Percentiles rank a stretch among this genome's conserved stretches.
These are phyloP conservation scores for Naganishia vishniacii DNA, from an alignment of 768 basidiomycete genomes.

Conservation along the genomic window DNA sequence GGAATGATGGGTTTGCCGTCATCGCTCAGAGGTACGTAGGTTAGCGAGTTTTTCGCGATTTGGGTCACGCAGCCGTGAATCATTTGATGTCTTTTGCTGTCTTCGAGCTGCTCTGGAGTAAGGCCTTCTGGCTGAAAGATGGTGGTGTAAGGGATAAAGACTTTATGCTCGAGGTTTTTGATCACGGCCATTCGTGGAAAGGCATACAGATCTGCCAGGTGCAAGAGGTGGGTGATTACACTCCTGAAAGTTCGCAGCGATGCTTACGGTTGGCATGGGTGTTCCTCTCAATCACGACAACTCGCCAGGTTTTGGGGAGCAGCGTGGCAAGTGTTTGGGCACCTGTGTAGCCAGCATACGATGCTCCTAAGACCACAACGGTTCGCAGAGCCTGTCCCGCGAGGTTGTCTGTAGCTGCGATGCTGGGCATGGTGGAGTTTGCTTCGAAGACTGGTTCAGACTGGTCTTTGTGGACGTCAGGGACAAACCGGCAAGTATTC, in stretches of 20 bases:
- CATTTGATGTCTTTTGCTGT: constrained; percentile 15
- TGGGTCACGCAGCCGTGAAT: constrained; percentile 24
- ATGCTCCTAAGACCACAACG: constrained; percentile 40
- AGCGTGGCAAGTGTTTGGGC: constrained; percentile 32
- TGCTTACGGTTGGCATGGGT: constrained; percentile 45
- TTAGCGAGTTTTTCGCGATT: constrained; percentile 17
- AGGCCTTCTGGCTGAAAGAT: constrained; percentile 27
- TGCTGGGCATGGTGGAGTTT: neutral
- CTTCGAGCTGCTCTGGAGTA: neutral
- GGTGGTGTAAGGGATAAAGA: constrained; percentile 43
- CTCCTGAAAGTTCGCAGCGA: neutral
- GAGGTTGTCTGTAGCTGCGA: neutral
- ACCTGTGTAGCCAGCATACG: constrained; percentile 39
- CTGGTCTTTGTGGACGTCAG: no score
- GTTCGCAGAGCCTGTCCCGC: constrained; percentile 19
- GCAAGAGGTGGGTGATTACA: neutral
- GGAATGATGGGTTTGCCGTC: constrained; percentile 5
- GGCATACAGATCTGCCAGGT: constrained; percentile 43
- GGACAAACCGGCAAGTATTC: no score
- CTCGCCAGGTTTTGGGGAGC: constrained; percentile 38
- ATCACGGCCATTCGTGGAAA: constrained; percentile 46
- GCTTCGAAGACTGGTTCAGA: neutral
- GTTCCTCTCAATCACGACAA: constrained; percentile 44
- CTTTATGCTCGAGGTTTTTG: constrained; percentile 39
- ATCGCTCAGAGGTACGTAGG: constrained; percentile 3